Base-by-base conservation (phyloP, 148 eudicot genomes). In the Spergularia marina region DNA sequence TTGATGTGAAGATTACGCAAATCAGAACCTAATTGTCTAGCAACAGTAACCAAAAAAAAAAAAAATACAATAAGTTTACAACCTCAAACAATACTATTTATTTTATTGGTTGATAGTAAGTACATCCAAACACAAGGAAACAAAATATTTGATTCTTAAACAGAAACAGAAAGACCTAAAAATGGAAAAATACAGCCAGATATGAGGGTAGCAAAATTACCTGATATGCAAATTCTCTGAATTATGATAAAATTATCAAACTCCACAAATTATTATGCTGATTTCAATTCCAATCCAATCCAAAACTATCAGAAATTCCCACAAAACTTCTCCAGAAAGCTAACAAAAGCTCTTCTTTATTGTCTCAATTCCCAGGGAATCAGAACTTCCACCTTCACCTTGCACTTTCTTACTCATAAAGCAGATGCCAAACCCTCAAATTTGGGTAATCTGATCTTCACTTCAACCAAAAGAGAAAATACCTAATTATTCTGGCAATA, bases 281-380 rank as follows among this genome's bases (percentile, higher is more conserved):
- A 79, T 36, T 58, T 15, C 49, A 44, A 44, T 6, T 44, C 10
- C 49, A 64, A 64, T 16, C 13, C 76, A 80, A 68, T 71, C 75
- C 71, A 76, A 30, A 30, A 60, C 69, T 64, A 41, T 72, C 69
- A 82, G 53, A 40, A 72, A 34, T 77, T 76, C 61, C 81, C 77
- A 69, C 21, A 85, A 82, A 80, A 73, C 82, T 76, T 76, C 76
- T 52, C 74, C 63, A 65, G 58, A 73, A 74, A 80, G 76, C 67
- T 55, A 83, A 74, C 77, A 71, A 73, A 78, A 71, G 66, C 68
- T 72, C 72, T 80, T 78, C 34, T 76, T 67, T 81, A 39, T 59
- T 81, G 44, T 55, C 52, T 9, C 52, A n/a, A 72, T 47, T 79
- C 83, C 74, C 75, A 88, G 83, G 78, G 87, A 82, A 82, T 81